Evolutionary conservation across 306 rosid species (phyloP).

Genomic region (Quercus ilex): DNA sequence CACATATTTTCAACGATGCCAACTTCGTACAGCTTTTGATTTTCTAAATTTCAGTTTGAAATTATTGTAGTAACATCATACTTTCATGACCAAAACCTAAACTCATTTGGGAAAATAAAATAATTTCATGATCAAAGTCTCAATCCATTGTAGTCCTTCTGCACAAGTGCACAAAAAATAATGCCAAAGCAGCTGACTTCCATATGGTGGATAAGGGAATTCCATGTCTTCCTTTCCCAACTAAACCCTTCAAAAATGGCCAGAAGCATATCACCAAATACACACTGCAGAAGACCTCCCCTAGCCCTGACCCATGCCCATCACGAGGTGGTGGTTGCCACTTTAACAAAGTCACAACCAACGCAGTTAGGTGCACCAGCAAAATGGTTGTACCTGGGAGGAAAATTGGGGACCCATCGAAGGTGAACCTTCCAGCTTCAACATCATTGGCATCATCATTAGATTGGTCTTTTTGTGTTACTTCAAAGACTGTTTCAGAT

Average conservation of each 20-base stretch:
- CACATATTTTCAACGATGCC: no score
- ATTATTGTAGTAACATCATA: no score
- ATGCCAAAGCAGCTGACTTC: constrained; percentile 38
- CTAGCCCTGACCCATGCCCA: constrained; percentile 33
- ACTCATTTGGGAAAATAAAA: background rate
- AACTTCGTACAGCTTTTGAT: no score
- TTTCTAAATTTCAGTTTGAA: no score
- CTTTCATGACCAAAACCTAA: no score
- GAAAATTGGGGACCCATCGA: constrained; percentile 50
- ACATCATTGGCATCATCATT: background rate
- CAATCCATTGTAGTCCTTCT: background rate
- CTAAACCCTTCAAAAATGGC: constrained; percentile 62
- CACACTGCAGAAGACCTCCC: constrained; percentile 40
- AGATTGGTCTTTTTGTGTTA: constrained; percentile 51
- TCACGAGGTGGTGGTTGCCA: constrained; percentile 4
- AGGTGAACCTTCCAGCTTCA: constrained; percentile 40
- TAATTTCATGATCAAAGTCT: background rate
- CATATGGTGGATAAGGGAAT: constrained; percentile 45
- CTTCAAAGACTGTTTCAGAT: constrained; percentile 42
- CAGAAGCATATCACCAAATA: constrained; percentile 44
- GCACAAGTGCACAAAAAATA: constrained; percentile 38
- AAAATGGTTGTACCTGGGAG: constrained; percentile 58
- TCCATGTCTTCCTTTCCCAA: constrained; percentile 52
- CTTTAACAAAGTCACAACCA: constrained; percentile 28
- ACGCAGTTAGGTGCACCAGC: constrained; percentile 42